Conservation (phyloP, 176 grass and related monocot genomes). For the Oryza meridionalis region DNA sequence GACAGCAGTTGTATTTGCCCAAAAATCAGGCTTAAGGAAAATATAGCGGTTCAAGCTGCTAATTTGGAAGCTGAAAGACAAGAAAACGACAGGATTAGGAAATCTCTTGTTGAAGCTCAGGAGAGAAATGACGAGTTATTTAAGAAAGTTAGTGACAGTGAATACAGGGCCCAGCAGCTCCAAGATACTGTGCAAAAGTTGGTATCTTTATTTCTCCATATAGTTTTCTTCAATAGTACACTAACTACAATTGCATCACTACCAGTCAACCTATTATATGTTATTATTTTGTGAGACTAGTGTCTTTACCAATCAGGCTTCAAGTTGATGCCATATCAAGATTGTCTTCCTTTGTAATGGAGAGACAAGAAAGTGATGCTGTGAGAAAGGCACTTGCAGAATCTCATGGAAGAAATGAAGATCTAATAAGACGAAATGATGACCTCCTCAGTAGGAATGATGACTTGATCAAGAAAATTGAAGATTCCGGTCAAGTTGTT, state of each 20-base stretch:
- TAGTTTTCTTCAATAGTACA: constrained; percentile 29
- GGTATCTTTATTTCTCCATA: constrained; percentile 36
- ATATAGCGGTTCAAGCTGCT: constrained; percentile 32
- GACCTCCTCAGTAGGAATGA: constrained; percentile 63
- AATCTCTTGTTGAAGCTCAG: constrained; percentile 58
- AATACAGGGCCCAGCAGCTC: constrained; percentile 56
- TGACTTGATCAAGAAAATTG: constrained; percentile 57
- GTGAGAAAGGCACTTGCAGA: constrained; percentile 47
- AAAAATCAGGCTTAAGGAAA: constrained; percentile 57
- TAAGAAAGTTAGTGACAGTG: constrained; percentile 57
- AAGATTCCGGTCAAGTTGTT: constrained; percentile 48
- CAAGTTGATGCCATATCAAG: constrained; percentile 65
- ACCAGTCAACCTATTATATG: constrained; percentile 17
- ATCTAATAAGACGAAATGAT: constrained; percentile 57
- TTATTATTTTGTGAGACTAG: constrained; percentile 37
- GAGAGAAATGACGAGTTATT: constrained; percentile 51
- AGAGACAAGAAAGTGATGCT: constrained; percentile 59
- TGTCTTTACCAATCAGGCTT: constrained; percentile 42
- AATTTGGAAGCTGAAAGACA: constrained; percentile 57
- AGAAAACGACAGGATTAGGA: constrained; percentile 54
- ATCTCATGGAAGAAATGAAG: constrained; percentile 59
- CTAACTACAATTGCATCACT: constrained; percentile 21
- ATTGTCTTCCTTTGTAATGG: constrained; percentile 54
- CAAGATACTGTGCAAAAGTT: constrained; percentile 66
- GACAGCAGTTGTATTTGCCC: constrained; percentile 30